A percentile compares a stretch with the other conserved stretches of the same genome.
Conservation (phyloP, 2,329 filamentous ascomycete species). For the Ascochyta koolunga region DNA sequence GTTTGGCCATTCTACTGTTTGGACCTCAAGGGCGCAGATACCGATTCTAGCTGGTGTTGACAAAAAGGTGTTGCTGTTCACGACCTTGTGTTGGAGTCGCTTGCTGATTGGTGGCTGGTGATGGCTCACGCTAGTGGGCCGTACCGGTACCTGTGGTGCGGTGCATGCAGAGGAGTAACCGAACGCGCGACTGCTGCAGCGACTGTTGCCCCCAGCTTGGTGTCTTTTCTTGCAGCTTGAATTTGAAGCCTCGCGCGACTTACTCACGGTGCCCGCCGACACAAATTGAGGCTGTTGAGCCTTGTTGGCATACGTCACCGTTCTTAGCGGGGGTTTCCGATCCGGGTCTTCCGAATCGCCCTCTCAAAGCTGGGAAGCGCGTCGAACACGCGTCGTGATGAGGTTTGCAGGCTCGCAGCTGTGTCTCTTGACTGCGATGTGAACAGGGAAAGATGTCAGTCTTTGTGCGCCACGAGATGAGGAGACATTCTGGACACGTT, state of each 20-base stretch:
- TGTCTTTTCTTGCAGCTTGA: not conserved
- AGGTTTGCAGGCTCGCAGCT: not conserved
- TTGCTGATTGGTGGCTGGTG: not conserved
- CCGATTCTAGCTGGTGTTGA: too few relatives aligned
- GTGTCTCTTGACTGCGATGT: not conserved
- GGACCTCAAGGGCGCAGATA: not conserved
- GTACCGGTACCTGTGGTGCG: not conserved
- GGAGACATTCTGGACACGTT: not conserved
- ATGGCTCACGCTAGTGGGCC: not conserved
- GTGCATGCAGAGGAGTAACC: not conserved
- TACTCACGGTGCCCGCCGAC: not conserved
- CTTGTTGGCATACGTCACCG: slow-evolving; percentile 25
- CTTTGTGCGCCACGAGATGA: not conserved
- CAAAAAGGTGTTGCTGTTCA: not conserved
- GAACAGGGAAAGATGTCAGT: not conserved
- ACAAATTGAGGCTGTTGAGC: not conserved
- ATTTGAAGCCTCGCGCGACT: not conserved
- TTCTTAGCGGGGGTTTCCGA: slow-evolving; percentile 23
- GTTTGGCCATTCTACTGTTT: not conserved
- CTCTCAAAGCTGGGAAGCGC: not conserved
- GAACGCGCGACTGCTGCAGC: not conserved
- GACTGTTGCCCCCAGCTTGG: not conserved
- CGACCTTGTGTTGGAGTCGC: not conserved
- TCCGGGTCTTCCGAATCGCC: slow-evolving; percentile 28
- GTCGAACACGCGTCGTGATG: slow-evolving; percentile 1